Conservation (phyloP, 495 filamentous ascomycete species). For the Talaromyces adpressus region DNA sequence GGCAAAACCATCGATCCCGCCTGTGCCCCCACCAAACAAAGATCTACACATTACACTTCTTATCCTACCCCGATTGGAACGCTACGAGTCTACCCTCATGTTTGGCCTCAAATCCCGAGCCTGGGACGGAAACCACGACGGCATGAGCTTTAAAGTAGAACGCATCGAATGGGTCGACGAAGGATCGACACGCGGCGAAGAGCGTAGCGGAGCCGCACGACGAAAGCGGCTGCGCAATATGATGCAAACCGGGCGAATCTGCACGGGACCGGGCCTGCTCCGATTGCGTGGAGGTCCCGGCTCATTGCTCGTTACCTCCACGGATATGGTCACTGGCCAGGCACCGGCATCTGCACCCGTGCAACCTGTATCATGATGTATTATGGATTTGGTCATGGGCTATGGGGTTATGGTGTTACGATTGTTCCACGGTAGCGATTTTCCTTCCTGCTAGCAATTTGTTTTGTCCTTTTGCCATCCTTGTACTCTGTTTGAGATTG, state of each 20-base stretch:
- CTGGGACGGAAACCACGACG: constrained; percentile 68
- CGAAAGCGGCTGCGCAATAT: constrained; percentile 49
- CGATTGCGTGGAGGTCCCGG: constrained; percentile 31
- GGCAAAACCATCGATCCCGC: constrained; percentile 29
- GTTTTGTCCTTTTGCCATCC: background rate
- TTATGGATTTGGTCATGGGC: background rate
- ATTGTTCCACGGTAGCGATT: background rate
- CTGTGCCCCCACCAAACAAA: constrained; percentile 42
- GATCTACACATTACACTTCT: constrained; percentile 82
- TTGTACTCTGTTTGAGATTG: background rate
- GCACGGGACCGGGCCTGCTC: constrained; percentile 37
- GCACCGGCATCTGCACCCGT: constrained; percentile 1
- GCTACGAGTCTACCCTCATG: constrained; percentile 64
- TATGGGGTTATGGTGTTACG: background rate
- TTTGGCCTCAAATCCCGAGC: constrained; percentile 74
- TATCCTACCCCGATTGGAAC: constrained; percentile 69
- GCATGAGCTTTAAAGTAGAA: constrained; percentile 79
- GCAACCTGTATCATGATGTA: constrained; percentile 7
- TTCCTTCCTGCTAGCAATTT: background rate
- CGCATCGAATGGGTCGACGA: constrained; percentile 78
- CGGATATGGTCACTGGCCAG: background rate
- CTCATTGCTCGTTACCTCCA: constrained; percentile 20
- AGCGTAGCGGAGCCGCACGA: constrained; percentile 54
- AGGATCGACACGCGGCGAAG: constrained; percentile 55
- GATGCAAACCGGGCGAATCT: constrained; percentile 40